phyloP scores from a whole-genome alignment of 257 asterid species.

The Voacanga thouarsii region DNA sequence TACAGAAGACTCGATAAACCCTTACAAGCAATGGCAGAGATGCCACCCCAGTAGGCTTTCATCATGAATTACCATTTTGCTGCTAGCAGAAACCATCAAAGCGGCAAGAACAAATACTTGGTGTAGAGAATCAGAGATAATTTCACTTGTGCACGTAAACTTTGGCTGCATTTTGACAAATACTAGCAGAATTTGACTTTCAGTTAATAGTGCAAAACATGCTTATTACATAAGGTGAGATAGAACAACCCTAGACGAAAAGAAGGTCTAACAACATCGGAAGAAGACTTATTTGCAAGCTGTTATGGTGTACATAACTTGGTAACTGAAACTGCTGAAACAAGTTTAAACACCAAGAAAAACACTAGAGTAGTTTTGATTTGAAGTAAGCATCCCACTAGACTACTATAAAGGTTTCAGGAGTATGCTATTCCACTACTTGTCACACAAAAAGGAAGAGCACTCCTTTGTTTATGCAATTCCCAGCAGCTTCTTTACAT shows the following conservation, averaged over 20 bases:
- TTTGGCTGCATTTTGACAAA: no score
- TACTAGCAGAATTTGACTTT: not conserved
- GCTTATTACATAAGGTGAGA: not conserved
- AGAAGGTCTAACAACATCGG: not conserved
- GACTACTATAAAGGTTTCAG: not conserved
- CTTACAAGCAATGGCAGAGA: no score
- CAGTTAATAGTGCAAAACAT: not conserved
- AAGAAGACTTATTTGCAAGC: not conserved
- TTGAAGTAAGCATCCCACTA: not conserved
- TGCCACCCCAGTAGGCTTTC: no score
- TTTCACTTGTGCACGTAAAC: no score
- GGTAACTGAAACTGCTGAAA: not conserved
- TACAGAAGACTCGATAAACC: no score
- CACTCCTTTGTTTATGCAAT: conserved; percentile 28
- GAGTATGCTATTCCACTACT: not conserved
- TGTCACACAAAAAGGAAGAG: not conserved
- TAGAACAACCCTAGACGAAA: not conserved
- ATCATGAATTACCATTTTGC: no score
- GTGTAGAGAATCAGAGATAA: no score
- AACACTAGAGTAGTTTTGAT: not conserved
- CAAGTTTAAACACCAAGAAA: not conserved
- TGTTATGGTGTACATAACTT: not conserved
- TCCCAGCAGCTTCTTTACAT: conserved; percentile 76
- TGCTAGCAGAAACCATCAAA: no score
- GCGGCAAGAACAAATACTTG: no score